These are phyloP conservation scores for Candida insectorum DNA, from an alignment of 805 yeast genomes.

Conservation along the genomic window DNA sequence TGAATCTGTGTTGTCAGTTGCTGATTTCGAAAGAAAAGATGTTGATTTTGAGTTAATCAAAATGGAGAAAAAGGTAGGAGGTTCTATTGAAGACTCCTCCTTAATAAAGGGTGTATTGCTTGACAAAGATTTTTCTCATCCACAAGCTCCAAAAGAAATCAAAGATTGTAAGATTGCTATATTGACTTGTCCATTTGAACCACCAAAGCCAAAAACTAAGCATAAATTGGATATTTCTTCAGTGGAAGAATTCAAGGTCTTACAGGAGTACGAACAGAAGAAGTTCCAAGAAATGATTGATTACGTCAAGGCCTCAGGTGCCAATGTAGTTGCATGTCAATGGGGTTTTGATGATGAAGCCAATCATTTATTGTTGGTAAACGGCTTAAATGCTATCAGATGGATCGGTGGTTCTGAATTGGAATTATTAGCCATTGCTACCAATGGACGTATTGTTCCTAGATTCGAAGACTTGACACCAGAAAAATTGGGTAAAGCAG, in stretches of 20 bases:
- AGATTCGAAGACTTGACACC: slow-evolving; percentile 86
- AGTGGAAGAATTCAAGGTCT: slow-evolving; percentile 89
- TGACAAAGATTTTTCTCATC: slow-evolving; percentile 96
- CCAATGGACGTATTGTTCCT: slow-evolving; percentile 95
- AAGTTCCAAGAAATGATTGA: slow-evolving; percentile 90
- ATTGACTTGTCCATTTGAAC: slow-evolving; percentile 97
- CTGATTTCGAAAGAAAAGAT: slow-evolving; percentile 87
- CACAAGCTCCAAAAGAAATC: slow-evolving; percentile 90
- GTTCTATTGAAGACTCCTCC: slow-evolving; percentile 80
- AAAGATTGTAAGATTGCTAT: slow-evolving; percentile 86
- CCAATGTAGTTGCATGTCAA: slow-evolving; percentile 95
- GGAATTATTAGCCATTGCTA: slow-evolving; percentile 94
- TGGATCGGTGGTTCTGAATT: slow-evolving; percentile 99
- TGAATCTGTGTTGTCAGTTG: slow-evolving; percentile 89
- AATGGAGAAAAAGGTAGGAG: slow-evolving; percentile 95
- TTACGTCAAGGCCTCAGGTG: slow-evolving; percentile 83
- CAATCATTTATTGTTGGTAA: slow-evolving; percentile 83
- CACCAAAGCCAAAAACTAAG: slow-evolving; percentile 98
- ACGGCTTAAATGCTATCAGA: slow-evolving; percentile 91
- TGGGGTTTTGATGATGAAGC: slow-evolving; percentile 99
- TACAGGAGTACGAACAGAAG: slow-evolving; percentile 89
- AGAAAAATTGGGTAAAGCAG: slow-evolving; percentile 86
- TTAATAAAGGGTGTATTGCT: slow-evolving; percentile 88
- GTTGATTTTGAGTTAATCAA: slow-evolving; percentile 96
- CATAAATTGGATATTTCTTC: slow-evolving; percentile 90